Evolutionary conservation across 768 basidiomycete species (phyloP), one percentile per base, ranked within the genome.

Genomic region (Austroboletus festivus): DNA sequence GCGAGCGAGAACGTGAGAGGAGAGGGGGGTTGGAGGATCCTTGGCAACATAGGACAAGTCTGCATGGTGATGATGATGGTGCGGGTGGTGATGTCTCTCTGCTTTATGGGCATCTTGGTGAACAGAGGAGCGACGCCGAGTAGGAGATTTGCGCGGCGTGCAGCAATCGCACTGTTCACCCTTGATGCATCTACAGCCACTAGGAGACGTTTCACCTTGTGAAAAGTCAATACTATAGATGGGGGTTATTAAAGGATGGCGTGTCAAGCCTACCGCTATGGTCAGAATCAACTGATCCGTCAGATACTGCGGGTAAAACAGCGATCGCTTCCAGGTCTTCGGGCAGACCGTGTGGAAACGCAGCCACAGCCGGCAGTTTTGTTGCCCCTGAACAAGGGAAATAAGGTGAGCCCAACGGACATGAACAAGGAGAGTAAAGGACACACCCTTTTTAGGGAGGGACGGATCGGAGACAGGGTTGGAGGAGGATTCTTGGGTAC

Each of bases 271-370:
- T 79, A 82, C 80, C 80, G 69, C 81, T 75, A 68, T 76, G 75
- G 59, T 86, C 82, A 47, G 82, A 81, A 57, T 85, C 82, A 48
- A 77, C 74, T 42, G 73, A 73, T 54, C 75, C 73, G 56, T 83
- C 81, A 43, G 75, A 73, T 20, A 66, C 60, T 55, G 57, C 48
- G 50, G 62, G 65, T 47, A 68, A 44, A 40, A 66, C 51, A 46
- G 61, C 67, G 46, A 67, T 56, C 74, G 81, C 77, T 75, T 78
- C 83, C 72, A 85, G 74, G 68, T 79, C 78, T 66, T 79, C 74
- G 16, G 85, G 83, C 34, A 90, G 75, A 71, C 88, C 88, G 60
- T 84, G 72, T 53, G 88, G 88, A 73, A 88, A 90, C 74, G 87
- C 77, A 77, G 88, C 85, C 72, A 78, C 71, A 60, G 79, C 78